These are phyloP conservation scores for Aspergillus pseudoviridinutans DNA, from an alignment of 2,329 filamentous ascomycete genomes.

Conservation along the genomic window DNA sequence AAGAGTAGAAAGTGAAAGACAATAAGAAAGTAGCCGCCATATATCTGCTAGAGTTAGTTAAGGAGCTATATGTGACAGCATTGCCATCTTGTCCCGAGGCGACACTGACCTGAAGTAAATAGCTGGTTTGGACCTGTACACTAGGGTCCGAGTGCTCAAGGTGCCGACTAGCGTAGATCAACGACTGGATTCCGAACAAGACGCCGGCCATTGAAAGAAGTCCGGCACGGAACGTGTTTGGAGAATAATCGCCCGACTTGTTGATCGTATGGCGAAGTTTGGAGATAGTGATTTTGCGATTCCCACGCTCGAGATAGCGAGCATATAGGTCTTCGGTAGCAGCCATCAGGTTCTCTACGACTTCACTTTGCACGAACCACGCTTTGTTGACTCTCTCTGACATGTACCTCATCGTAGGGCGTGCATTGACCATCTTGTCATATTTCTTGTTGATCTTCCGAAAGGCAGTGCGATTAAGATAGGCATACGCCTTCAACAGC, in stretches of 20 bases:
- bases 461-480: conserved; percentile 89
- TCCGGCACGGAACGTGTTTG: conserved; percentile 57
- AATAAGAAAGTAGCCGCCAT: conserved; percentile 86
- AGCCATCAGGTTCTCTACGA: conserved; percentile 74
- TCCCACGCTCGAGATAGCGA: conserved; percentile 88
- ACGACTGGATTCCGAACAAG: conserved; percentile 63
- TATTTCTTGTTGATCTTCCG: conserved; percentile 99
- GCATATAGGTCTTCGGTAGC: conserved; percentile 88
- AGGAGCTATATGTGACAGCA: background rate
- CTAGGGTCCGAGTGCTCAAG: conserved; percentile 49
- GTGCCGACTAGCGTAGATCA: conserved; percentile 55
- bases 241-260: conserved; percentile 57
- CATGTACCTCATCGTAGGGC: conserved; percentile 76
- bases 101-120: conserved; percentile 60
- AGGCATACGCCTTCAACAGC: conserved; percentile 82
- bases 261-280: conserved; percentile 73
- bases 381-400: conserved; percentile 85
- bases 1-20: conserved; percentile 79
- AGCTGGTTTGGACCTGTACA: conserved; percentile 56
- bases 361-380: conserved; percentile 87
- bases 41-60: conserved; percentile 58
- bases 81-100: background rate
- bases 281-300: conserved; percentile 83
- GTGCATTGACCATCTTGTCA: conserved; percentile 80
- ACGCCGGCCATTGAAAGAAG: conserved; percentile 65